These are phyloP conservation scores for Furcasterigmium sp. DNA, from an alignment of 2,329 filamentous ascomycete genomes.

Conservation along the genomic window DNA sequence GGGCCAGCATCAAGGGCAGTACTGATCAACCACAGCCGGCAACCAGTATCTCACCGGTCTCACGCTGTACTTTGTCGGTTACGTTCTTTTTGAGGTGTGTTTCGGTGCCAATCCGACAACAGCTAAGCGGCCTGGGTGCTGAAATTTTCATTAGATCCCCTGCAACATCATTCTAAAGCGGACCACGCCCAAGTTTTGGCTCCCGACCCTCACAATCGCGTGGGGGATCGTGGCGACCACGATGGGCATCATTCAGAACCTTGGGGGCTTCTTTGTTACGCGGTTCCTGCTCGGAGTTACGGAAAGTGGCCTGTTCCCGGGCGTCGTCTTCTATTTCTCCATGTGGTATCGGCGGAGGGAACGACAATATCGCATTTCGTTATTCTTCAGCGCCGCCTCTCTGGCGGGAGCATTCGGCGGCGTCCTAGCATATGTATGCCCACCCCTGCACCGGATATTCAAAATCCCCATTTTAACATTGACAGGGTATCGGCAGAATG, in stretches of 20 bases:
- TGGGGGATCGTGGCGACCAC: conserved; percentile 52
- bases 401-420: conserved; percentile 53
- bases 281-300: conserved; percentile 52
- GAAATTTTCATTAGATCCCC: conserved; percentile 40
- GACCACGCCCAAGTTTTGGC: conserved; percentile 52
- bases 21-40: conserved; percentile 30
- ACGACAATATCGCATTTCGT: conserved; percentile 47
- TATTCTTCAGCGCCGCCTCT: conserved; percentile 51
- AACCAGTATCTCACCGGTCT: conserved; percentile 61
- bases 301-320: conserved; percentile 47
- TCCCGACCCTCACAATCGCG: conserved; percentile 50
- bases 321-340: conserved; percentile 43
- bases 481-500: conserved; percentile 49
- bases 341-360: conserved; percentile 52
- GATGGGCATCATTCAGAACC: conserved; percentile 42
- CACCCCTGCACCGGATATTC: neutral
- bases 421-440: conserved; percentile 45
- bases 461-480: neutral
- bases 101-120: neutral
- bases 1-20: too few species aligned
- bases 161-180: conserved; percentile 59
- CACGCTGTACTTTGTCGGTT: conserved; percentile 61
- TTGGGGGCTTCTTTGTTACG: conserved; percentile 45
- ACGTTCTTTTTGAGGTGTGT: conserved; percentile 49
- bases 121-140: too few species aligned